Conservation (phyloP, 768 basidiomycete species). For the Ramaria rubella region DNA sequence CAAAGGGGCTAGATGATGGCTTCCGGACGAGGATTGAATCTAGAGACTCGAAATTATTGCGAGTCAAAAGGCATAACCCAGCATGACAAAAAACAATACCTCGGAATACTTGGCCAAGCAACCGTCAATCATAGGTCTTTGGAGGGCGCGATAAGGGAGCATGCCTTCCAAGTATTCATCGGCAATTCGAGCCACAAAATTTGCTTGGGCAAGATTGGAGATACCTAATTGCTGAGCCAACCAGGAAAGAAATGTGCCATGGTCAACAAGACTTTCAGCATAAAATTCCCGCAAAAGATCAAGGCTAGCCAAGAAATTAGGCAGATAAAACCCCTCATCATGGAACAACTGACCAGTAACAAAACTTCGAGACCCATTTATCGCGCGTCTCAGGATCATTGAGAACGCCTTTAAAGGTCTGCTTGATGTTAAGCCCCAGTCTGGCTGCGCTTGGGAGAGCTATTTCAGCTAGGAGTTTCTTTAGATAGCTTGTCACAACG, state of each 20-base stretch:
- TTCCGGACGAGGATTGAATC: conserved; percentile 50
- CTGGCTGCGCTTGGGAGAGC: conserved; percentile 73
- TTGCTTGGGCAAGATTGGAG: conserved; percentile 77
- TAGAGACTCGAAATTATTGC: conserved; percentile 19
- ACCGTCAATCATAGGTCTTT: conserved; percentile 65
- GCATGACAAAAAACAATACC: conserved; percentile 29
- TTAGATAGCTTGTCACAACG: conserved; percentile 72
- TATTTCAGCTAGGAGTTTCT: conserved; percentile 76
- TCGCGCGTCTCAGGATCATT: conserved; percentile 64
- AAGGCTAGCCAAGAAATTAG: conserved; percentile 38
- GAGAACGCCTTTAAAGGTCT: conserved; percentile 76
- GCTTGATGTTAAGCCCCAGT: conserved; percentile 72
- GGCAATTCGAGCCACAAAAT: conserved; percentile 65
- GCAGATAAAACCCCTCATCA: neutral
- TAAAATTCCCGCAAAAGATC: conserved; percentile 71
- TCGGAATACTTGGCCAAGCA: conserved; percentile 62
- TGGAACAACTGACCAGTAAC: conserved; percentile 56
- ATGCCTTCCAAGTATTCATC: conserved; percentile 78
- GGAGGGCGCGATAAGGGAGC: conserved; percentile 56
- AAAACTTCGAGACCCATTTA: conserved; percentile 72
- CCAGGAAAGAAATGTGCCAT: conserved; percentile 70
- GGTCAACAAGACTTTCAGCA: conserved; percentile 74
- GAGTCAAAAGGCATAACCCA: conserved; percentile 2
- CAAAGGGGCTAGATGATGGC: conserved; percentile 48
- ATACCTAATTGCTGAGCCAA: conserved; percentile 68